These are phyloP conservation scores for Entomortierella lignicola DNA, from an alignment of 192 early-diverging fungal species.

Conservation along the genomic window DNA sequence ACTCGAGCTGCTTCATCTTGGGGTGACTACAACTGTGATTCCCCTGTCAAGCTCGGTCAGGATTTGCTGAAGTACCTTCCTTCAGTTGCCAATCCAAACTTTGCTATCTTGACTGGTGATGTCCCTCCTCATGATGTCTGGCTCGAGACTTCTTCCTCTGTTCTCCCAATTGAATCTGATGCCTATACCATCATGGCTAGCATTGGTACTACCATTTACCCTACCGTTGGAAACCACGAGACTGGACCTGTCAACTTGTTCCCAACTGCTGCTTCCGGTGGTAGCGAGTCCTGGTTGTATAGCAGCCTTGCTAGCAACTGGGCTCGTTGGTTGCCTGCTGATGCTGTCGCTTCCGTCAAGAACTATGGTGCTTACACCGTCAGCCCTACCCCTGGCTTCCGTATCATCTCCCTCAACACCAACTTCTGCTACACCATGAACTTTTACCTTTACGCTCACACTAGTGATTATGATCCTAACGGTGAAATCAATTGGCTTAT, in stretches of 20 bases:
- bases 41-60: slow-evolving; percentile 57
- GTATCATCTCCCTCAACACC: slow-evolving; percentile 66
- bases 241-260: slow-evolving; percentile 24
- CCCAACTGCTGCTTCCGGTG: slow-evolving; percentile 32
- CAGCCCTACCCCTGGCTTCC: slow-evolving; percentile 55
- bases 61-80: slow-evolving; percentile 59
- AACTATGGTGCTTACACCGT: slow-evolving; percentile 60
- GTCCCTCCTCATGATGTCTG: slow-evolving; percentile 68
- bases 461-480: slow-evolving; percentile 58
- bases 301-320: slow-evolving; percentile 53
- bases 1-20: slow-evolving; percentile 36
- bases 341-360: slow-evolving; percentile 40
- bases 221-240: slow-evolving; percentile 67
- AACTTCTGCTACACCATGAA: slow-evolving; percentile 70
- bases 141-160: slow-evolving; percentile 52
- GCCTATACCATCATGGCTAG: slow-evolving; percentile 50
- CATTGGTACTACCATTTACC: slow-evolving; percentile 45
- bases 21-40: slow-evolving; percentile 64
- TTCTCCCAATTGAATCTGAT: slow-evolving; percentile 29
- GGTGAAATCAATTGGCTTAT: slow-evolving; percentile 63
- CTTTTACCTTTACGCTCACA: slow-evolving; percentile 58
- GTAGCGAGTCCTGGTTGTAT: slow-evolving; percentile 60
- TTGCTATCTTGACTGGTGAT: slow-evolving; percentile 66
- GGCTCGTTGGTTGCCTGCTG: slow-evolving; percentile 56
- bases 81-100: slow-evolving; percentile 43